A percentile compares a stretch with the other conserved stretches of the same genome.
Evolutionary conservation across 331 rosid species (phyloP).

Genomic region (Cydonia oblonga): DNA sequence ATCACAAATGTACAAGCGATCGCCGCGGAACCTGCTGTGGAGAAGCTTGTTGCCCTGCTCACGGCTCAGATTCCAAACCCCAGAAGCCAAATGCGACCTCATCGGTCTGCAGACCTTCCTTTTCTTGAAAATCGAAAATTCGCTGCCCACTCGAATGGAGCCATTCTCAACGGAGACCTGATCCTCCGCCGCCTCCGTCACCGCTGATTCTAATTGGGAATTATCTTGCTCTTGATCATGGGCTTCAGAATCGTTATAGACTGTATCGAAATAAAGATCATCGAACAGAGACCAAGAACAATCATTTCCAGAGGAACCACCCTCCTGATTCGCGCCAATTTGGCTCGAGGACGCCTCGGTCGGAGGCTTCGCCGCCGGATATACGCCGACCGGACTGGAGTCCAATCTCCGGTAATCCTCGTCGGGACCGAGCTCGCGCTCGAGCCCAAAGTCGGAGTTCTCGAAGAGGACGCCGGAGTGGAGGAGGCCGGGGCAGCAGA

Average conservation of each 20-base stretch:
- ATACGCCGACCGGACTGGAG: background rate
- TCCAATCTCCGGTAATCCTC: conserved; percentile 13
- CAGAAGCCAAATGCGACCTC: conserved; percentile 74
- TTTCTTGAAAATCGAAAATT: conserved; percentile 19
- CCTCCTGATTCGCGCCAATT: background rate
- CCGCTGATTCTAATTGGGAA: background rate
- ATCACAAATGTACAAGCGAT: conserved; percentile 60
- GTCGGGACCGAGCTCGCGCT: conserved; percentile 61
- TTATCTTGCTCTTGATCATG: background rate
- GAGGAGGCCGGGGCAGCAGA: conserved; percentile 80
- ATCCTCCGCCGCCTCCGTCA: background rate
- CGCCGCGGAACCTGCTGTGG: conserved; percentile 70
- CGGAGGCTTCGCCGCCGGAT: background rate
- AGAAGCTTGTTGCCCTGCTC: conserved; percentile 81
- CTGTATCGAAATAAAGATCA: conserved; percentile 60
- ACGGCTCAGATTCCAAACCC: conserved; percentile 61
- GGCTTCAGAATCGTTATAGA: conserved; percentile 36
- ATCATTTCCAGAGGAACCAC: conserved; percentile 10
- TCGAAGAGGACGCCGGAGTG: conserved; percentile 75
- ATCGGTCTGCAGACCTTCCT: conserved; percentile 31
- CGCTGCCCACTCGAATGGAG: conserved; percentile 2
- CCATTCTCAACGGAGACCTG: conserved; percentile 8
- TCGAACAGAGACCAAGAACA: conserved; percentile 78
- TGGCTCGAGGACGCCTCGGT: conserved; percentile 8
- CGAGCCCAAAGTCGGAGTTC: conserved; percentile 62